Conservation (phyloP, 345 rosid species). For the Garcia nutans region DNA sequence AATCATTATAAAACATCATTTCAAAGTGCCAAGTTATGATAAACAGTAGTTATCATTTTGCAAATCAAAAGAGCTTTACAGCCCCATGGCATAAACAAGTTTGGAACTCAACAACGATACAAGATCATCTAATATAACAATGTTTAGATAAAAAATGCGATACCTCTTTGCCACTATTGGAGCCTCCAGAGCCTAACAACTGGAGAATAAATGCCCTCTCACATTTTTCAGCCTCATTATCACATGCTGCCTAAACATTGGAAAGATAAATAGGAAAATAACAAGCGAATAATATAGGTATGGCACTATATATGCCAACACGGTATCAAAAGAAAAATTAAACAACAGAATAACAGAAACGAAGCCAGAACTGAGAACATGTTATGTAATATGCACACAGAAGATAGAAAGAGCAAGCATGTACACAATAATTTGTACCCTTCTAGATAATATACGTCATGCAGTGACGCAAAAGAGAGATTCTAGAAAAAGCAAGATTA, state of each 20-base stretch:
- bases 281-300: background rate
- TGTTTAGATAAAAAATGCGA: constrained; percentile 6
- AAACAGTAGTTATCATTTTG: background rate
- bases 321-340: background rate
- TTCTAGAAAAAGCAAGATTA: too few relatives aligned
- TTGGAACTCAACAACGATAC: background rate
- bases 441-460: too few relatives aligned
- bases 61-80: background rate
- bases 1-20: background rate
- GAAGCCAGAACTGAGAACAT: background rate
- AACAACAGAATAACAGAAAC: too few relatives aligned
- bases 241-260: background rate
- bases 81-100: background rate
- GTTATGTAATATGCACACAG: background rate
- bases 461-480: too few relatives aligned
- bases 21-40: background rate
- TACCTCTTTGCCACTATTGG: constrained; percentile 65
- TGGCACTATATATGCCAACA: background rate
- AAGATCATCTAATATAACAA: background rate
- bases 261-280: background rate
- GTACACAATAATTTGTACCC: background rate
- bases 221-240: constrained; percentile 46
- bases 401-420: background rate
- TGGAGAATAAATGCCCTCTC: constrained; percentile 88
- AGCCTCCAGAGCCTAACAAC: constrained; percentile 53